These are phyloP conservation scores for Solanum clarkiae DNA, from an alignment of 257 asterid species.

Conservation along the genomic window DNA sequence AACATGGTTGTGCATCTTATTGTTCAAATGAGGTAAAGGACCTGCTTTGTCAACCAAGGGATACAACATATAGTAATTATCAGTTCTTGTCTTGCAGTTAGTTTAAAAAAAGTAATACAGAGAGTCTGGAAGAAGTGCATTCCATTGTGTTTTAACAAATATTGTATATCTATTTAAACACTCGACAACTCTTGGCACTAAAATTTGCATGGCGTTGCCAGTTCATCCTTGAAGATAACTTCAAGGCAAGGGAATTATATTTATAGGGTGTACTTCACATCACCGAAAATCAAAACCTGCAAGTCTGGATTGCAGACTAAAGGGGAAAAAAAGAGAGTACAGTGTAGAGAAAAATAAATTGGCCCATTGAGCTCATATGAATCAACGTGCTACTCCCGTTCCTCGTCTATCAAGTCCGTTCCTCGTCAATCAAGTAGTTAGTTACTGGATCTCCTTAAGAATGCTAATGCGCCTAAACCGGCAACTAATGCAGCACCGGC, in stretches of 20 bases:
- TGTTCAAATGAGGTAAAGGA: neutral
- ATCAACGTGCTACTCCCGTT: neutral
- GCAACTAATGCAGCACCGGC: slow-evolving; percentile 93
- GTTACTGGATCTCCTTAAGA: slow-evolving; percentile 41
- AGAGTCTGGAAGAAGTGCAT: neutral
- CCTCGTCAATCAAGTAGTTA: slow-evolving; percentile 4
- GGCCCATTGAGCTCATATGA: neutral
- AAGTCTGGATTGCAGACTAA: neutral
- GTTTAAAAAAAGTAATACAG: neutral
- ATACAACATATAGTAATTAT: neutral
- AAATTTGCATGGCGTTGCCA: neutral
- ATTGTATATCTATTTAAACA: neutral
- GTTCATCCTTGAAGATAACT: neutral
- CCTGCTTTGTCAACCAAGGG: neutral
- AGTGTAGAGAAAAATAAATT: neutral
- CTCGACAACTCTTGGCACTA: neutral
- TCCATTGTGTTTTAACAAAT: neutral
- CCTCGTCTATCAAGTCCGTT: neutral
- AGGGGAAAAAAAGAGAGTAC: neutral
- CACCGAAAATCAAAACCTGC: neutral
- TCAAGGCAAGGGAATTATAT: neutral
- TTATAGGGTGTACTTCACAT: neutral
- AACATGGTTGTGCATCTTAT: neutral
- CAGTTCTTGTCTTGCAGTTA: neutral
- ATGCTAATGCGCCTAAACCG: slow-evolving; percentile 60